A percentile compares a stretch with the other conserved stretches of the same genome.
These are phyloP conservation scores for Globisporangium orthogonon DNA, from an alignment of 352 stramenopile genomes.

Conservation along the genomic window DNA sequence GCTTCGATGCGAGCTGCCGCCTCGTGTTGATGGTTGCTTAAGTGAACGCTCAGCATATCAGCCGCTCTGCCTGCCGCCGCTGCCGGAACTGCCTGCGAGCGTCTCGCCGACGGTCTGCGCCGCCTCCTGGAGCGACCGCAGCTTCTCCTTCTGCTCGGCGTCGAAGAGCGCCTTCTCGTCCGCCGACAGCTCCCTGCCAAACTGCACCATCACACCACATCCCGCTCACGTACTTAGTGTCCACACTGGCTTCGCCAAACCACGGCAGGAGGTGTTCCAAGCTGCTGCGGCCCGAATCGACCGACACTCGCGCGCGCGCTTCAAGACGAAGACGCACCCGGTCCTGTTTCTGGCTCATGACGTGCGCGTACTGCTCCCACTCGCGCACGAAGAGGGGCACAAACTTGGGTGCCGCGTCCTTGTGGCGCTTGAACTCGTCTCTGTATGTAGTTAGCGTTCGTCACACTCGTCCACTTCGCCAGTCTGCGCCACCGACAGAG, in stretches of 20 bases:
- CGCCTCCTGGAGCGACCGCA: constrained; percentile 62
- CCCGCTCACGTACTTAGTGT: neutral
- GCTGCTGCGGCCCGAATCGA: no score
- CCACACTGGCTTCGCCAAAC: no score
- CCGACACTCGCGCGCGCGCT: no score
- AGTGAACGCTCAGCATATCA: neutral
- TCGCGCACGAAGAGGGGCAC: constrained; percentile 70
- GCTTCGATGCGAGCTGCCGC: no score
- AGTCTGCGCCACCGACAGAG: neutral
- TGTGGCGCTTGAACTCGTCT: constrained; percentile 84
- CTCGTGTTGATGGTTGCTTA: neutral
- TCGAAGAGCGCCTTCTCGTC: constrained; percentile 58
- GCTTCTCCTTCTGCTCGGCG: constrained; percentile 58
- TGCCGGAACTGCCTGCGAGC: constrained; percentile 19
- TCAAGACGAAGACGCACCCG: constrained; percentile 18
- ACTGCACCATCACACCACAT: constrained; percentile 17
- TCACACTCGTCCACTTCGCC: no score
- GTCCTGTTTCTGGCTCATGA: constrained; percentile 46
- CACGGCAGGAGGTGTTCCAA: no score
- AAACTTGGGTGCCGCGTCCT: constrained; percentile 68
- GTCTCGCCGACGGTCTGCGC: constrained; percentile 63
- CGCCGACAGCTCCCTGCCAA: constrained; percentile 59
- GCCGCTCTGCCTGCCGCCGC: neutral
- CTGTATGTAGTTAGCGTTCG: constrained; percentile 9
- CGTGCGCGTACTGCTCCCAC: constrained; percentile 65